Base-by-base conservation (phyloP, 768 basidiomycete genomes). In the Hericium coralloides region DNA sequence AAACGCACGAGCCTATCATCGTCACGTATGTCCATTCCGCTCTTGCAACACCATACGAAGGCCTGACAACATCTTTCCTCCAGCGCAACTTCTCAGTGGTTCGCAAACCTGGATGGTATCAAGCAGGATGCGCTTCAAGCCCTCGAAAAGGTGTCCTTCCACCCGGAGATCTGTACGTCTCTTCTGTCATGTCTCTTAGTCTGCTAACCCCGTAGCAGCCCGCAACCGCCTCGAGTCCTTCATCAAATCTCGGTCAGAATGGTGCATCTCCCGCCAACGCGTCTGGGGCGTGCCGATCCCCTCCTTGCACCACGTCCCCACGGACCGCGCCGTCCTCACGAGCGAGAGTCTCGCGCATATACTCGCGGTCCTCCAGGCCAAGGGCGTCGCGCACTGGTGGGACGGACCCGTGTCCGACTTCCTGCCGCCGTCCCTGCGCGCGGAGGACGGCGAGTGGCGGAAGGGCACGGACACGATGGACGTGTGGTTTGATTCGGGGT, bases 211-310 rank as follows among this genome's bases (percentile, higher is more conserved):
- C 49, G 37, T 20, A 26, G 3, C 60, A 97, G 95, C 93, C 2
- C 84, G 87, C 9, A 88, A 85, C 49, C 86, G 94, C n/a, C 82
- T 99, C 10, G 85, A 92, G 61, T 76, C 93, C 0, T 95, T 92
- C 68, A 78, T 98, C 53, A 80, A 75, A 2, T 87, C 87, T 0
- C 90, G 95, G 12, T 92, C 93, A 0, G 95, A 99, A 72, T 99
- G 95, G 95, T 99, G 95, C 66, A 98, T 99, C 56, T 98, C 95
- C 41, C 87, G 95, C 6, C 95, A 99, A 66, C 87, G 95, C 31
- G 88, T 89, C 18, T 99, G 95, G 95, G 95, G 95, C 18, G 91
- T 97, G 1, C 95, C 95, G 4, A 98, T 99, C 58, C 95, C 95
- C 2, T 85, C 90, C 2, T 72, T 99, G 2, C 79, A 92, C 65